Conservation (phyloP, 2,329 filamentous ascomycete genomes). For the Hymenoscyphus scutula region DNA sequence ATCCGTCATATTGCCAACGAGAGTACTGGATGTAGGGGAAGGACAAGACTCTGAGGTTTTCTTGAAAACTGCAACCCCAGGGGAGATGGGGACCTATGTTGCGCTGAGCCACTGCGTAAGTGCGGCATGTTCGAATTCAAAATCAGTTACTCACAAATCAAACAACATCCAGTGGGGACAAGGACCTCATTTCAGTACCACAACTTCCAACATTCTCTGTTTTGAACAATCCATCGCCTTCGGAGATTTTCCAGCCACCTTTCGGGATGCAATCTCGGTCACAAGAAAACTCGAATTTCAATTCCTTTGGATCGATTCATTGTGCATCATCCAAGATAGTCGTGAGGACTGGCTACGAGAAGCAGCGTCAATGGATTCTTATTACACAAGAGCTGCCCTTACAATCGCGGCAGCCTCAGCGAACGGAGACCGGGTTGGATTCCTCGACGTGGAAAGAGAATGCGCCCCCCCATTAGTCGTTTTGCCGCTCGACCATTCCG, state of each 20-base stretch:
- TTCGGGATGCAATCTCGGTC: not conserved
- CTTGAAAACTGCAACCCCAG: not conserved
- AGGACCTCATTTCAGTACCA: not conserved
- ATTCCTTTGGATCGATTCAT: conserved; percentile 1
- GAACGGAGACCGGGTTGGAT: not conserved
- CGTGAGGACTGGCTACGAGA: not conserved
- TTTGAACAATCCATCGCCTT: not conserved
- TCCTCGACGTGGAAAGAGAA: not conserved
- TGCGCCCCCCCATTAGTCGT: not conserved
- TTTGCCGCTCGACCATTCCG: not conserved
- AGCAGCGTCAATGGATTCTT: not conserved
- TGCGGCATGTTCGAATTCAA: not conserved
- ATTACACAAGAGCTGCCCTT: not conserved
- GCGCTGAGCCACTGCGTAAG: not conserved
- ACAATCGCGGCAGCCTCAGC: not conserved
- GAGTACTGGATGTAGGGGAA: not conserved
- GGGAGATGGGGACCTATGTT: not conserved
- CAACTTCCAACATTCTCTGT: not conserved
- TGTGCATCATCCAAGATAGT: not conserved
- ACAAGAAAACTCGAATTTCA: not conserved
- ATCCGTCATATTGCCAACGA: not conserved
- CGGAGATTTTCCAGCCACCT: not conserved
- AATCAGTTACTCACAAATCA: not conserved
- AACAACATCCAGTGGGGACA: not conserved
- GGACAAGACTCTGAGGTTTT: not conserved